Evolutionary conservation across 192 early-diverging fungal species (phyloP).

Genomic region (Coemansia sp.): DNA sequence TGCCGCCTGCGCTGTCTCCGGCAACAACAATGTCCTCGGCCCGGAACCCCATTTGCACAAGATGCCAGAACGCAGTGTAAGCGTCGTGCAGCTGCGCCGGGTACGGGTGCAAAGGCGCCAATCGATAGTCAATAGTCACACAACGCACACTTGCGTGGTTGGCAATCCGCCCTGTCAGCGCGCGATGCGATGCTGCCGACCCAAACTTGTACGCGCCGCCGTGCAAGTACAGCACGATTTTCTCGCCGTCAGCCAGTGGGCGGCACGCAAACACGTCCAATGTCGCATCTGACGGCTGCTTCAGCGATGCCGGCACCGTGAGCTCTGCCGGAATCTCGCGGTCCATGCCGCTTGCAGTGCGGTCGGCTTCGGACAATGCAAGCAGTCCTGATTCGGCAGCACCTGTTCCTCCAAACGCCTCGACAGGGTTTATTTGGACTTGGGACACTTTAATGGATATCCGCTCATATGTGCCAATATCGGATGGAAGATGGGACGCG

Average conservation of each 20-base stretch:
- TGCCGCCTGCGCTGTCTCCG: slow-evolving; percentile 76
- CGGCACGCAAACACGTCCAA: slow-evolving; percentile 15
- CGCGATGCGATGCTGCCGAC: slow-evolving; percentile 53
- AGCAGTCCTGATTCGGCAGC: slow-evolving; percentile 27
- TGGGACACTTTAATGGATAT: slow-evolving; percentile 13
- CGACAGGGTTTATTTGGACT: slow-evolving; percentile 17
- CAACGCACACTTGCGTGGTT: slow-evolving; percentile 43
- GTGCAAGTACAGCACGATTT: slow-evolving; percentile 73
- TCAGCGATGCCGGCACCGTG: slow-evolving; percentile 13
- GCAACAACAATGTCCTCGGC: slow-evolving; percentile 62
- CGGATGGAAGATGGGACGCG: slow-evolving; percentile 5
- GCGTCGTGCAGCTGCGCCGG: slow-evolving; percentile 69
- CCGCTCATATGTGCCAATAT: slow-evolving; percentile 21
- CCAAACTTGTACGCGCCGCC: slow-evolving; percentile 70
- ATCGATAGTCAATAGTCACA: slow-evolving; percentile 48
- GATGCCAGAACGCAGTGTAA: slow-evolving; percentile 55
- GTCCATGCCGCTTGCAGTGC: background rate
- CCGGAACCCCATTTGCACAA: slow-evolving; percentile 59
- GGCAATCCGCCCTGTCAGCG: slow-evolving; percentile 56
- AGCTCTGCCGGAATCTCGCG: slow-evolving; percentile 33
- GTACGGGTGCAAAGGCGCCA: slow-evolving; percentile 44
- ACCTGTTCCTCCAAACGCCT: slow-evolving; percentile 22
- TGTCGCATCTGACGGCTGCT: background rate
- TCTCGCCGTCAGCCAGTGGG: slow-evolving; percentile 33
- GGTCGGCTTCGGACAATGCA: slow-evolving; percentile 16